Base-by-base conservation (phyloP, 805 yeast genomes). In the Peterozyma xylosa region DNA sequence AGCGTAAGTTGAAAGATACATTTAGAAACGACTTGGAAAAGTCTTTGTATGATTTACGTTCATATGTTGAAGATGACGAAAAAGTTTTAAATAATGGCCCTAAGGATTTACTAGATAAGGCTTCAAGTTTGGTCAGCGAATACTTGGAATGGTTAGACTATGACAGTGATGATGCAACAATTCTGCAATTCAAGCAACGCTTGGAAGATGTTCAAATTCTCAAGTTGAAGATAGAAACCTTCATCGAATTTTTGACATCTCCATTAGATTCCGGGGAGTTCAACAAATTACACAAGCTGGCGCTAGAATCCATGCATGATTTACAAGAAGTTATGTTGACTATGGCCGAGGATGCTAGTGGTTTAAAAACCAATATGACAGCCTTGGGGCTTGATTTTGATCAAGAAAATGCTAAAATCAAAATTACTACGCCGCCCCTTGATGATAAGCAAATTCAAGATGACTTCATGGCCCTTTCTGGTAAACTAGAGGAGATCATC, bases 141-240 rank as follows among this genome's bases (percentile, higher is more conserved):
- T 62, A 68, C 21, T 63, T 85, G 38, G 91, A 83, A 47, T 87
- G 96, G 96, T 64, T 88, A 34, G 95, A 87, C 41, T 78, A 75
- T 53, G 88, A 79, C 14, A 71, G 86, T 33, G 84, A 75, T 43
- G 67, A 64, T 17, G 74, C 85, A 1, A 49, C 59, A 0, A 39
- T 62, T 11, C 56, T 64, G 17, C 73, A 65, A 2, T 58, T 78
- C 21, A 57, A 60, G 16, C 54, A 56, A 3, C 73, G 59, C 51
- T 47, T 60, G 45, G 55, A 66, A 47, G 55, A 60, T 38, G 50
- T 62, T 40, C 49, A 58, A 9, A 49, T 45, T 0, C 48, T 62
- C 16, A 59, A 56, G 37, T 51, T 50, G 14, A 63, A 59, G 40
- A 56, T 74, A 17, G 66, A 68, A 33, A 55, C 63, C 3, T 66